These are phyloP conservation scores for Solanum corneliomulleri DNA, from an alignment of 257 asterid species.

Conservation along the genomic window DNA sequence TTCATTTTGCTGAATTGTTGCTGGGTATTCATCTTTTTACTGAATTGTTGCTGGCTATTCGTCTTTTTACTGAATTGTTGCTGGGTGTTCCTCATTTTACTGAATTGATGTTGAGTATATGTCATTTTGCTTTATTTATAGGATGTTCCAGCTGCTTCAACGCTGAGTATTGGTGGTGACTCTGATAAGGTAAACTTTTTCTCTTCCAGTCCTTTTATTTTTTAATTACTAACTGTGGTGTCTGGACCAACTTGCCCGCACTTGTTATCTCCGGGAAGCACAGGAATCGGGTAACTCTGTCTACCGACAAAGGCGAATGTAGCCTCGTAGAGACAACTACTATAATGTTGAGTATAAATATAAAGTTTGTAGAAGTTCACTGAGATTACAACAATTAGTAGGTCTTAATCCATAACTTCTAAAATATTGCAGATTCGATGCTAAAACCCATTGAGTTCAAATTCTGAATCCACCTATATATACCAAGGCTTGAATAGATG, in stretches of 20 bases:
- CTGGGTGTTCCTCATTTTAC: not conserved
- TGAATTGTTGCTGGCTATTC: not conserved
- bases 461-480: not conserved
- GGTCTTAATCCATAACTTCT: not conserved
- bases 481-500: not conserved
- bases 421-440: not conserved
- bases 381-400: not conserved
- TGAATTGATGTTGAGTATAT: not conserved
- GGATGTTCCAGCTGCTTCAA: conserved; percentile 19
- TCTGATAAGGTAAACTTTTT: conserved; percentile 34
- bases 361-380: not conserved
- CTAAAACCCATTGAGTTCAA: not conserved
- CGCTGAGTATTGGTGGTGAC: conserved; percentile 29
- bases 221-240: not conserved
- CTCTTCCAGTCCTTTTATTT: not conserved
- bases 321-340: not conserved
- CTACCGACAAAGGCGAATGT: not conserved
- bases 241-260: not conserved
- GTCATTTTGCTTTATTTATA: not conserved
- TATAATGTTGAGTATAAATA: not conserved
- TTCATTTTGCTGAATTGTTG: not conserved
- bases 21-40: not conserved
- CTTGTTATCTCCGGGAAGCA: not conserved
- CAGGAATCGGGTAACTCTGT: not conserved
- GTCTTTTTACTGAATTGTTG: not conserved